Percentiles rank a stretch among this genome's conserved stretches.
phyloP scores from a whole-genome alignment of 495 filamentous ascomycete genomes.

The Neurospora cerealis region DNA sequence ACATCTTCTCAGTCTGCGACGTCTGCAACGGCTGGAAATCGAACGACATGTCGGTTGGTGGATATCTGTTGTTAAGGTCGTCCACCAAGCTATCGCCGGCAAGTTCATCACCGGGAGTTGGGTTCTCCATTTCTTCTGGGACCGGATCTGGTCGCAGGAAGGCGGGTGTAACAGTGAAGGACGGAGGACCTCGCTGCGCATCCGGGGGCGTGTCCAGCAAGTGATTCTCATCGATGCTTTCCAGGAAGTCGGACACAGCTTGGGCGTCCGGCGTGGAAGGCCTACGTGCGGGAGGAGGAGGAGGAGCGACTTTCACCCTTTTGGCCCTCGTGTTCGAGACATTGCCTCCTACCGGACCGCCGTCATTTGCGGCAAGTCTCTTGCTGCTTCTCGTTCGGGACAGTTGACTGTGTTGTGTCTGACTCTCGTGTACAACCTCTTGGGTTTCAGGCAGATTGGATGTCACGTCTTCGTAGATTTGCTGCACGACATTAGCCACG shows the following conservation, averaged over 20 bases:
- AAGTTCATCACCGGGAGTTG: not conserved
- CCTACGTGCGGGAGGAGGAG: not conserved
- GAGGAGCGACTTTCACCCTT: not conserved
- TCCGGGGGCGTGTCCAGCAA: not conserved
- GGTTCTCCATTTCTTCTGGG: not conserved
- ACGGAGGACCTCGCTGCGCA: not conserved
- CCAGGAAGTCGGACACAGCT: not conserved
- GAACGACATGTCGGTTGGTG: not conserved
- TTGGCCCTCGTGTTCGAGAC: not conserved
- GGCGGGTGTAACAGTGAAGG: not conserved
- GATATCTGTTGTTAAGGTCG: not conserved
- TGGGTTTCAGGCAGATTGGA: conserved; percentile 13
- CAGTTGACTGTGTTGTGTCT: not conserved
- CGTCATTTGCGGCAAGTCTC: not conserved
- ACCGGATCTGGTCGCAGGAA: not conserved
- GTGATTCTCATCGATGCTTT: not conserved
- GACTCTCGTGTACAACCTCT: conserved; percentile 11
- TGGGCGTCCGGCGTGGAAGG: not conserved
- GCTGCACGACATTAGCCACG: conserved; percentile 5
- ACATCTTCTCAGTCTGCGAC: not conserved
- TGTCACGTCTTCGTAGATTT: conserved; percentile 8
- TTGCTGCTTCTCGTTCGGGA: not conserved
- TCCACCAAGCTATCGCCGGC: not conserved
- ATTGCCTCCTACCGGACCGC: not conserved
- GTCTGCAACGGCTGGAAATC: not conserved